Evolutionary conservation across 305 asterid genomes (phyloP).

Genomic region (Rubia peregrina): DNA sequence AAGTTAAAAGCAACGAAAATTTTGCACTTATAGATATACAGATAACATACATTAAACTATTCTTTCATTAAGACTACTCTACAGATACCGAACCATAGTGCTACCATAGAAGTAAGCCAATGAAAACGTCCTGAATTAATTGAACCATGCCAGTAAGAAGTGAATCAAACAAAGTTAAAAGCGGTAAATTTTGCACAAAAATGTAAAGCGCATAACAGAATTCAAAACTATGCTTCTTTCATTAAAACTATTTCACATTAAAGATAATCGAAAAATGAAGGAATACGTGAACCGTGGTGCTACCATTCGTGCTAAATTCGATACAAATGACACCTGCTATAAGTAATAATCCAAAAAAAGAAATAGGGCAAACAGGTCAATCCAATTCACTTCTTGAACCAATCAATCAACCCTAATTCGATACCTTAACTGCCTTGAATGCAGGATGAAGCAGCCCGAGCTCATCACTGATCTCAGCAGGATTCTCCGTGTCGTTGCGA

Average conservation of each 20-base stretch:
- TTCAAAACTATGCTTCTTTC: background rate
- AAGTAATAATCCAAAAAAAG: conserved; percentile 19
- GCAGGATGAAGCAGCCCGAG: conserved; percentile 67
- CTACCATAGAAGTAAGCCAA: conserved; percentile 20
- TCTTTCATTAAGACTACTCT: conserved; percentile 19
- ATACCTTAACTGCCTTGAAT: conserved; percentile 51
- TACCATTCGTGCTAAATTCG: background rate
- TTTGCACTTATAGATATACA: background rate
- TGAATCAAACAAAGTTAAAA: background rate
- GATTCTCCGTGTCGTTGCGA: conserved; percentile 53
- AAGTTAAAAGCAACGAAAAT: background rate
- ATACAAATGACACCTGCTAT: conserved; percentile 26
- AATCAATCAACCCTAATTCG: conserved; percentile 24
- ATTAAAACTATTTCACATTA: background rate
- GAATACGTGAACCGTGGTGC: background rate
- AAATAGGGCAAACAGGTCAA: conserved; percentile 21
- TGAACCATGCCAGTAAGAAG: background rate
- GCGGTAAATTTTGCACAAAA: background rate
- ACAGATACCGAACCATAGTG: conserved; percentile 22
- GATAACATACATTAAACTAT: conserved; percentile 4
- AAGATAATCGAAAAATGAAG: background rate
- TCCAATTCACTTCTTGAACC: conserved; percentile 20
- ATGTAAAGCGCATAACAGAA: background rate
- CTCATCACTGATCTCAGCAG: conserved; percentile 52
- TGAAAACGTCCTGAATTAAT: conserved; percentile 1